Evolutionary conservation across 2,329 filamentous ascomycete species (phyloP).

Genomic region (Celoporthe dispersa): DNA sequence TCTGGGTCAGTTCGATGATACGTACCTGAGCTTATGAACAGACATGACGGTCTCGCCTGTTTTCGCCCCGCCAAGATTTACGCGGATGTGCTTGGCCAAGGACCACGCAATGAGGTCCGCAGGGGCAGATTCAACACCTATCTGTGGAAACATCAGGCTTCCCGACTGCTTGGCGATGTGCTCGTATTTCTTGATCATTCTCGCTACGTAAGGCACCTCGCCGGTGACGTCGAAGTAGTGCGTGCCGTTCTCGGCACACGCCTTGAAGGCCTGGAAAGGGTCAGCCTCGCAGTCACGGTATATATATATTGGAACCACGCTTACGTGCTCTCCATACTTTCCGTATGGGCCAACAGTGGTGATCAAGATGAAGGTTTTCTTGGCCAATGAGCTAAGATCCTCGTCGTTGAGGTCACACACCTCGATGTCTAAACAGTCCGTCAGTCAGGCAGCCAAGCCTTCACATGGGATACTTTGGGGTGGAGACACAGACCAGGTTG

Average conservation of each 20-base stretch:
- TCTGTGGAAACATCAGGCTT: constrained; percentile 64
- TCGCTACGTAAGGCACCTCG: constrained; percentile 60
- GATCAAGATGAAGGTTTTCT: constrained; percentile 61
- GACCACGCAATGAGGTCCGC: constrained; percentile 63
- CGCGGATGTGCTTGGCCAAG: constrained; percentile 55
- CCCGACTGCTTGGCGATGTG: constrained; percentile 55
- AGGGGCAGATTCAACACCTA: constrained; percentile 65
- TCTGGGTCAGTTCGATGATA: not conserved
- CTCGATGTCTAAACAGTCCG: constrained; percentile 51
- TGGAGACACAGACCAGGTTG: constrained; percentile 63
- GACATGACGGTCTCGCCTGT: constrained; percentile 60
- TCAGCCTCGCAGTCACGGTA: not conserved
- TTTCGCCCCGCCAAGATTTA: constrained; percentile 51
- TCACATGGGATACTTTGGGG: not conserved
- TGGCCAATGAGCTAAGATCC: constrained; percentile 53
- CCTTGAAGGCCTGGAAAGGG: constrained; percentile 53
- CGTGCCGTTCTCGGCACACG: constrained; percentile 65
- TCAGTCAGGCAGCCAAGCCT: constrained; percentile 10
- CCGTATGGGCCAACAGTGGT: constrained; percentile 64
- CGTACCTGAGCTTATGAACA: constrained; percentile 48
- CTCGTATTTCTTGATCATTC: constrained; percentile 66
- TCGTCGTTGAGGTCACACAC: constrained; percentile 51
- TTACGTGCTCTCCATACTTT: constrained; percentile 55
- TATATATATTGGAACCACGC: not conserved
- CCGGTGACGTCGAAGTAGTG: constrained; percentile 69